Evolutionary conservation across 140 eudicot species (phyloP), one percentile per base, ranked within the genome.

Genomic region (Stevia rebaudiana): DNA sequence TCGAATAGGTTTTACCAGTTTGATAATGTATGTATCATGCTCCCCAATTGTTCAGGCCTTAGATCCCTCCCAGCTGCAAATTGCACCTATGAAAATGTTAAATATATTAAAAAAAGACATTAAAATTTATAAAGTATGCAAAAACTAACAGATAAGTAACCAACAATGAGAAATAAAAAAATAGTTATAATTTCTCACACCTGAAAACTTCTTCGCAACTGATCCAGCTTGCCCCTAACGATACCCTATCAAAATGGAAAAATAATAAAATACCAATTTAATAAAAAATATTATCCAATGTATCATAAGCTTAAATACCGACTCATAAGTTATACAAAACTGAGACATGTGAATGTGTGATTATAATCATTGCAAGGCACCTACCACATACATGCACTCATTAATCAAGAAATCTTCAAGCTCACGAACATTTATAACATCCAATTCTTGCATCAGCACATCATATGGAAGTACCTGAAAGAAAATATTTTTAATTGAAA

Each of bases 1-100:
- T 30, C 37, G 10, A 63, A 11, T 39, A 37, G 63, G 48, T 51
- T 67, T 67, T 87, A 87, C 98, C 98, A 91, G 59, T 66, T 67
- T 3, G 91, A 57, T 71, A 91, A 63, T 9, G 95, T 87, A 36
- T 91, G 79, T 67, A 87, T 82, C 98, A 91, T 91, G 67, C 76
- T 78, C 50, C 89, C 95, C 69, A 91, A 70, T 66, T 91, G 98
- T 69, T 78, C 95, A 64, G 98, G 95, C 71, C 95, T 85, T 51
- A 87, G 85, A 81, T 91, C 98, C 81, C 98, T 84, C 42, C 98
- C 98, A 35, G 98, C 98, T 10, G 98, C 96, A 79, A 91, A 91
- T 77, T 91, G 98, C 59, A 91, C 98, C 98, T 91, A 68, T 60
- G 67, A 46, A 43, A 19, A 19, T 13, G 28, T 19, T 18, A 30